Conservation (phyloP, 176 grass and related monocot species). For the Alopecurus myosuroides region DNA sequence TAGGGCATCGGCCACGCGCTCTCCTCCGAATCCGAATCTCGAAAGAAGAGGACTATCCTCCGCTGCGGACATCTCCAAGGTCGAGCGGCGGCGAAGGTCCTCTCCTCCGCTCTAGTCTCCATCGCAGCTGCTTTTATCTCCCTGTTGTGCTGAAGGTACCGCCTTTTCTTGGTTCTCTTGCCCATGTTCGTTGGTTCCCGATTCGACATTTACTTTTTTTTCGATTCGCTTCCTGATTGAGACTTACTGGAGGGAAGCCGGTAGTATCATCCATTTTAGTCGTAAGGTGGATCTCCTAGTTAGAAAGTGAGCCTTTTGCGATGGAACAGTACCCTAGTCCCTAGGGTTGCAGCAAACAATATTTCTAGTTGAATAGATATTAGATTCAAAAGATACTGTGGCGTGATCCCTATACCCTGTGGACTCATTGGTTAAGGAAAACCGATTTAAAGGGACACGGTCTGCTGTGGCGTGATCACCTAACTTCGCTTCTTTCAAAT, state of each 20-base stretch:
- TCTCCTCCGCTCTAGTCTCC: not conserved
- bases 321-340: too few relatives aligned
- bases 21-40: too few relatives aligned
- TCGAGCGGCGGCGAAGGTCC: not conserved
- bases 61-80: not conserved
- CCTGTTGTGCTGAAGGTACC: not conserved
- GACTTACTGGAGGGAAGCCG: not conserved
- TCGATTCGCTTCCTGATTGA: too few relatives aligned
- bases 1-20: too few relatives aligned
- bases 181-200: not conserved
- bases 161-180: not conserved
- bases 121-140: not conserved
- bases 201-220: not conserved
- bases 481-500: not conserved
- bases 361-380: too few relatives aligned
- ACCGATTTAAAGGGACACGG: not conserved
- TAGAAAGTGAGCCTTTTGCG: not conserved
- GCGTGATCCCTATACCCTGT: too few relatives aligned
- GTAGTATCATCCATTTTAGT: not conserved
- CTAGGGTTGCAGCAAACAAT: too few relatives aligned
- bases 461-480: not conserved
- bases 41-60: too few relatives aligned
- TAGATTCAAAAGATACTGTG: too few relatives aligned
- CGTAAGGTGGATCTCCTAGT: not conserved
- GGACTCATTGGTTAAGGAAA: not conserved